Percentiles rank a stretch among this genome's conserved stretches.
These are phyloP conservation scores for Raddia distichophylla DNA, from an alignment of 176 grass and related monocot genomes.

Conservation along the genomic window DNA sequence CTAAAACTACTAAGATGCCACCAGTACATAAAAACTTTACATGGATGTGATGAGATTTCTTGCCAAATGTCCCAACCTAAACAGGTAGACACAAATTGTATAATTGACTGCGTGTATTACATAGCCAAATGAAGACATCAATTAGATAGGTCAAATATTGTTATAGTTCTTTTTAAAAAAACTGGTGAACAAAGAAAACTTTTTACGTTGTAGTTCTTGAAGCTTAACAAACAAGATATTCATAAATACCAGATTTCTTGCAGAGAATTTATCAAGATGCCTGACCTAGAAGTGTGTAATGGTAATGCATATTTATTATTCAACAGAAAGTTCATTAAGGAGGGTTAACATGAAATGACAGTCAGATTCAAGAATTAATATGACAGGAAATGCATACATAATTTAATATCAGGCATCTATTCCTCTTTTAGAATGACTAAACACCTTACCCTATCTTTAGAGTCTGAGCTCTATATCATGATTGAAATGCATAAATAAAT, in stretches of 20 bases:
- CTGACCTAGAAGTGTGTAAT: slow-evolving; percentile 9
- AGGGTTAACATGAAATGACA: neutral
- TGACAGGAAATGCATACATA: slow-evolving; percentile 16
- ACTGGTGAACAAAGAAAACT: slow-evolving; percentile 6
- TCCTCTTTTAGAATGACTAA: slow-evolving; percentile 22
- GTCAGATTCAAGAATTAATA: slow-evolving; percentile 18
- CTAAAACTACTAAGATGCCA: neutral
- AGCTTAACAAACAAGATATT: slow-evolving; percentile 26
- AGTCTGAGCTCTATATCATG: slow-evolving; percentile 94
- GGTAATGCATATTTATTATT: slow-evolving; percentile 24
- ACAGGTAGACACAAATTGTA: neutral
- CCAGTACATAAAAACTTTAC: neutral
- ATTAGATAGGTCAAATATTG: slow-evolving; percentile 15
- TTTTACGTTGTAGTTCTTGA: neutral
- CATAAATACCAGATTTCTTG: neutral
- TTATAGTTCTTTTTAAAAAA: neutral
- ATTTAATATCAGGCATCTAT: neutral
- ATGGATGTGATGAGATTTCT: neutral
- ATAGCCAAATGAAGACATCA: slow-evolving; percentile 16
- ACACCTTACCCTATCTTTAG: slow-evolving; percentile 88
- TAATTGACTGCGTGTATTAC: neutral
- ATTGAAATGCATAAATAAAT: slow-evolving; percentile 83
- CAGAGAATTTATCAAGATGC: slow-evolving; percentile 5
- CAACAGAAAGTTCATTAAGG: slow-evolving; percentile 13
- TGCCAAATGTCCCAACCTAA: slow-evolving; percentile 4